Evolutionary conservation across 306 rosid genomes (phyloP).

Genomic region (Vigna radiata): DNA sequence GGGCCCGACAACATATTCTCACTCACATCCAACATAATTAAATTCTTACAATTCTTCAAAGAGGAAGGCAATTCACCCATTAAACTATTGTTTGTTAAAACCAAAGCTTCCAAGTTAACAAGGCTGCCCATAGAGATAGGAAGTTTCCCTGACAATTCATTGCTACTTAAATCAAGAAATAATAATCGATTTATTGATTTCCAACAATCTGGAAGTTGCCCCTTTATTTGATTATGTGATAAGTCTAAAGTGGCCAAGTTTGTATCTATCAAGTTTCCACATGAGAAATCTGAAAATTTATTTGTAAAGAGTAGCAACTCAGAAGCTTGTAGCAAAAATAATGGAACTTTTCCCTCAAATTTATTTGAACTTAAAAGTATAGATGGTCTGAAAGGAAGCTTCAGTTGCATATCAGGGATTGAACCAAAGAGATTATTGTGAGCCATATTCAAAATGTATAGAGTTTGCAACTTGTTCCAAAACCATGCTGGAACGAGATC

Average conservation of each 20-base stretch:
- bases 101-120: conserved; percentile 1
- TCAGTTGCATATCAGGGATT: neutral
- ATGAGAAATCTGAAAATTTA: neutral
- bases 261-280: neutral
- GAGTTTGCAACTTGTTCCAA: neutral
- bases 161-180: neutral
- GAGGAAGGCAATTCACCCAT: conserved; percentile 39
- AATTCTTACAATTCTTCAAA: conserved; percentile 1
- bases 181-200: neutral
- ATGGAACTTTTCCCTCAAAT: neutral
- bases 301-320: neutral
- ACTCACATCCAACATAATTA: conserved; percentile 11
- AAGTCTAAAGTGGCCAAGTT: neutral
- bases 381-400: neutral
- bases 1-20: neutral
- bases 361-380: neutral
- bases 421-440: neutral
- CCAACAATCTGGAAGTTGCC: neutral
- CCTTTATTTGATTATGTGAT: neutral
- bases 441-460: neutral
- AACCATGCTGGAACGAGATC: neutral
- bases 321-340: neutral
- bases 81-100: conserved; percentile 30
- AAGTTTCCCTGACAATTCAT: conserved; percentile 13
- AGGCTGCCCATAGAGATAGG: conserved; percentile 31